phyloP scores from a whole-genome alignment of 129 eudicot species.

The Artemisia annua region DNA sequence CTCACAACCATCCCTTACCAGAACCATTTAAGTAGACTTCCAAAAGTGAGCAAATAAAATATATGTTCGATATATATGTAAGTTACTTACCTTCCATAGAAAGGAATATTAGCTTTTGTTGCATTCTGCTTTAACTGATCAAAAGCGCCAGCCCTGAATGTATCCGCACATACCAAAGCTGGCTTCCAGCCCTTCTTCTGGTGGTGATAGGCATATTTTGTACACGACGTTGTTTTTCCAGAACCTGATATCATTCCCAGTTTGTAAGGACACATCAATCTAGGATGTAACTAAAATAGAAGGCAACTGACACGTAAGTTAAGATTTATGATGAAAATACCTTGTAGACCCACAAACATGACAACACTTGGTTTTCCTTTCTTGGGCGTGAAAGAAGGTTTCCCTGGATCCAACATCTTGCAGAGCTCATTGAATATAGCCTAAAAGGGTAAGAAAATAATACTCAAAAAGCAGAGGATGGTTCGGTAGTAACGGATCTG shows the following conservation, averaged over 20 bases:
- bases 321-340: constrained; percentile 36
- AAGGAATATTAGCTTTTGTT: constrained; percentile 88
- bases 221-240: constrained; percentile 52
- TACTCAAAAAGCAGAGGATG: neutral
- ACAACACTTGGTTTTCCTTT: constrained; percentile 86
- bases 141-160: constrained; percentile 93
- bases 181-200: constrained; percentile 97
- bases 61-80: neutral
- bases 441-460: constrained; percentile 31
- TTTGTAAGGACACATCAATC: neutral
- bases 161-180: constrained; percentile 92
- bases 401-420: constrained; percentile 96
- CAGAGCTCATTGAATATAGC: constrained; percentile 92
- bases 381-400: constrained; percentile 82
- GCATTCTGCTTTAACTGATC: constrained; percentile 98
- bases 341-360: constrained; percentile 99
- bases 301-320: neutral
- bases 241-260: constrained; percentile 25
- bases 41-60: neutral
- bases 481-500: neutral
- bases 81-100: constrained; percentile 74
- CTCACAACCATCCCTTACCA: too few relatives aligned
- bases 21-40: too few relatives aligned
- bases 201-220: constrained; percentile 85
- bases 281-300: neutral